These are phyloP conservation scores for Plasmopara viticola DNA, from an alignment of 352 stramenopile genomes.

Conservation along the genomic window DNA sequence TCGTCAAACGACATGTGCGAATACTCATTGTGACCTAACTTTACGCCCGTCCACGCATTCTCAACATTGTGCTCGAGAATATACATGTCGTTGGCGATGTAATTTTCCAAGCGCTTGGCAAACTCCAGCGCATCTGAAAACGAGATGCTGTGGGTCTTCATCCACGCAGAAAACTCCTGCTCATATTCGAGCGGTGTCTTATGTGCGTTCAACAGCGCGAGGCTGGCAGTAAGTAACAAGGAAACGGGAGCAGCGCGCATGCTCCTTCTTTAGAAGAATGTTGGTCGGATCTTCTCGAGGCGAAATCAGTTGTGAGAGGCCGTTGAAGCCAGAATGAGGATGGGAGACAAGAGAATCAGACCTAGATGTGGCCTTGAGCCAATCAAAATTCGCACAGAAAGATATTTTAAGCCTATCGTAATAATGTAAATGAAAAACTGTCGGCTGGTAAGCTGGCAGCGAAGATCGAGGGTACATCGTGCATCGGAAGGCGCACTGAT, in stretches of 20 bases:
- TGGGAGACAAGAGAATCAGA: slow-evolving; percentile 23
- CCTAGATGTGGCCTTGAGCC: slow-evolving; percentile 9
- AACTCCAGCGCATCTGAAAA: slow-evolving; percentile 69
- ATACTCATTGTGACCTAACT: slow-evolving; percentile 36
- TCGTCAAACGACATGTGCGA: slow-evolving; percentile 94
- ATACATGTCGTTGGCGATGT: slow-evolving; percentile 85
- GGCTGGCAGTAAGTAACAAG: slow-evolving; percentile 24
- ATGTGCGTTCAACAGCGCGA: slow-evolving; percentile 28
- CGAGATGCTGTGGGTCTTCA: slow-evolving; percentile 38
- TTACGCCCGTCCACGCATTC: slow-evolving; percentile 66
- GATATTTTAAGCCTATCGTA: slow-evolving; percentile 3
- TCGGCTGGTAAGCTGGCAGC: no score
- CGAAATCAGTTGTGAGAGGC: slow-evolving; percentile 22
- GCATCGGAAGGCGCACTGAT: no score
- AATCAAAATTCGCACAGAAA: slow-evolving; percentile 9
- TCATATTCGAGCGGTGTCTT: slow-evolving; percentile 73
- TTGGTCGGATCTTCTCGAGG: slow-evolving; percentile 10
- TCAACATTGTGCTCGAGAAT: slow-evolving; percentile 81
- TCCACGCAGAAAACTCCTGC: slow-evolving; percentile 63
- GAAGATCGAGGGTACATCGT: no score
- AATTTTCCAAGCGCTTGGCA: slow-evolving; percentile 61
- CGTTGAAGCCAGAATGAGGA: slow-evolving; percentile 23
- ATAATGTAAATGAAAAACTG: not conserved
- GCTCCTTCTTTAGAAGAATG: slow-evolving; percentile 1
- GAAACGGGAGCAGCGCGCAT: slow-evolving; percentile 16